Evolutionary conservation across 2,329 filamentous ascomycete species (phyloP).

Genomic region (Cercospora beticola): DNA sequence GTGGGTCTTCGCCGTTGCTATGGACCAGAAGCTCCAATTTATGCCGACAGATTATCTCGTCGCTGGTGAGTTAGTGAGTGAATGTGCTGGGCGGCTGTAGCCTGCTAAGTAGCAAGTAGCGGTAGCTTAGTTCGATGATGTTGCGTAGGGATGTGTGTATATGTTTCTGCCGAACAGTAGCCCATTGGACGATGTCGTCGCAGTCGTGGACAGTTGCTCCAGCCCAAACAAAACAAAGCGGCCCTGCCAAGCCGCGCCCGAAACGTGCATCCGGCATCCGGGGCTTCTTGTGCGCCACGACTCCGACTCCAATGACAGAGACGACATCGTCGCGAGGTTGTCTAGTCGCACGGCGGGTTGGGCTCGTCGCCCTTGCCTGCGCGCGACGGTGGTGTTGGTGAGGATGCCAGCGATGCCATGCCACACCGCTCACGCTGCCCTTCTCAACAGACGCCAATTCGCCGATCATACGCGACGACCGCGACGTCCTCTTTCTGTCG

Average conservation of each 20-base stretch:
- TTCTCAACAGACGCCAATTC: background rate
- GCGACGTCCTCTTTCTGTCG: background rate
- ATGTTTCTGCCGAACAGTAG: background rate
- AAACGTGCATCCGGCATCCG: background rate
- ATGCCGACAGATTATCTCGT: background rate
- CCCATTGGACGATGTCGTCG: background rate
- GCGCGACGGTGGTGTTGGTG: background rate
- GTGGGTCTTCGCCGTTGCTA: slow-evolving; percentile 13
- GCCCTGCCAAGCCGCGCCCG: background rate
- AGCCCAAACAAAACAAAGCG: background rate
- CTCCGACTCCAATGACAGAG: background rate
- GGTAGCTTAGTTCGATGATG: background rate
- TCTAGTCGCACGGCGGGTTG: background rate
- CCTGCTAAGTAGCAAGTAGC: background rate
- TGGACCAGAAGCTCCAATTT: background rate
- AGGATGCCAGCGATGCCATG: background rate
- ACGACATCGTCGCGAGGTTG: background rate
- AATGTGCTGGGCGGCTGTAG: background rate
- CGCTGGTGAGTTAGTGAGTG: background rate
- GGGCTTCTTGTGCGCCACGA: background rate
- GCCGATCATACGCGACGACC: background rate
- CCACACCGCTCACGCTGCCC: background rate
- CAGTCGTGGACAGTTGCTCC: background rate
- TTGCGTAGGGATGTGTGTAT: background rate
- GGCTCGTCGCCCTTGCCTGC: background rate